Base-by-base conservation (phyloP, 2,329 filamentous ascomycete species). In the Calycina marina region DNA sequence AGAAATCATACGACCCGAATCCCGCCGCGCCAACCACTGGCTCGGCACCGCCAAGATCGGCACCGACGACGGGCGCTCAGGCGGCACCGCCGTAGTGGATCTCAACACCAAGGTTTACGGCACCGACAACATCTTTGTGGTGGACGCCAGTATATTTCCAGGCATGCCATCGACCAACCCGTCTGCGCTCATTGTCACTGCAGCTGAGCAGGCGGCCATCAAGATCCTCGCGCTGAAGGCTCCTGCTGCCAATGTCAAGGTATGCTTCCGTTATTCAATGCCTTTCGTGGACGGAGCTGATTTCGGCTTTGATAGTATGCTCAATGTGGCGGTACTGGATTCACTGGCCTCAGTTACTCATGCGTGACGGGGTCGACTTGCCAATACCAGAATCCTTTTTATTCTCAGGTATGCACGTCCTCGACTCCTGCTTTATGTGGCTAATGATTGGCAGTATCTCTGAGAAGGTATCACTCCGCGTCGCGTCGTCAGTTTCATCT, bases 81-180 rank as follows among this genome's bases (percentile, higher is more conserved):
- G 56, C 28, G 71, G 72, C 11, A 63, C 59, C 5, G 58, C 69
- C 1, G 74, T 79, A 2, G 73, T 78, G 1, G 74, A 78, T 42
- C 50, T 61, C 8, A 59, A 78, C 53, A 67, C 71, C 35, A 69
- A 67, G 53, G 71, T 79, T 4, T 78, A 70, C 45, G 74, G 73
- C 22, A 78, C 69, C 0, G 70, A 77, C 45, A 78, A 79, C 53
- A 57, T 78, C 27, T 77, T 73, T 45, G 67, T 79, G 10, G 70
- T 80, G 4, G 75, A 81, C 45, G 75, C 69, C 1, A 69, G 67
- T 39, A 73, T 81, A 46, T 77, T 79, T 56, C 75, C 77, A 0
- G 76, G 77, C 40, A 68, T 79, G 43, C 63, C 73, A 3, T 73
- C 72, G 1, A 71, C 73, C 12, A 83, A 83, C 54, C 77, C 77